These are phyloP conservation scores for Handroanthus guayacan DNA, from an alignment of 257 asterid species.

Conservation along the genomic window DNA sequence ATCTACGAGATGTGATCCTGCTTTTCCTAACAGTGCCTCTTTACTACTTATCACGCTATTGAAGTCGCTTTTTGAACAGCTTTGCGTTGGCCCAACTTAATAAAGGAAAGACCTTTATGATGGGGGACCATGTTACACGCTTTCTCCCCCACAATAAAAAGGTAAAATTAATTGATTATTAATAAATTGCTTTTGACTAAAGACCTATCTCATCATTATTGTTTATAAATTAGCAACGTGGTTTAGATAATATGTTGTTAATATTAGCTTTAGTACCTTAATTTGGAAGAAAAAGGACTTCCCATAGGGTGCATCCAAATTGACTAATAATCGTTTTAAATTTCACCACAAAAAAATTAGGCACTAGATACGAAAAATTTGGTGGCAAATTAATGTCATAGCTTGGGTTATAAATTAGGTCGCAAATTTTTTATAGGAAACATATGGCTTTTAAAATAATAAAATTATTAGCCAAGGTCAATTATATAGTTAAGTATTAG, in stretches of 20 bases:
- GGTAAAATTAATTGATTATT: not conserved
- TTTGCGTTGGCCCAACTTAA: not conserved
- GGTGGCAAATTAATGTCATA: too few relatives aligned
- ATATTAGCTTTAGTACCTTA: not conserved
- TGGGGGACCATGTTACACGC: slow-evolving; percentile 12
- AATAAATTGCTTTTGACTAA: not conserved
- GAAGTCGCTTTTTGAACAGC: slow-evolving; percentile 22
- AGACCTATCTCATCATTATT: not conserved
- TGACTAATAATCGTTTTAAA: too few relatives aligned
- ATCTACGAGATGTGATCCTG: slow-evolving; percentile 41
- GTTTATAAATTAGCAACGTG: not conserved
- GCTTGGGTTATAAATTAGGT: too few relatives aligned
- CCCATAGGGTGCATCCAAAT: too few relatives aligned
- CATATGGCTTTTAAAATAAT: too few relatives aligned
- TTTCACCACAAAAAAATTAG: too few relatives aligned
- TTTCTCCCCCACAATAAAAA: slow-evolving; percentile 9
- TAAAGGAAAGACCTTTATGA: not conserved
- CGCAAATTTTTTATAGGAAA: too few relatives aligned
- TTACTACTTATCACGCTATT: slow-evolving; percentile 31
- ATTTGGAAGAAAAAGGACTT: too few relatives aligned
- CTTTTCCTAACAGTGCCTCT: slow-evolving; percentile 35
- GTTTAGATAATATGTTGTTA: not conserved
- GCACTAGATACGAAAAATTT: too few relatives aligned
- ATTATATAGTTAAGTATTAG: too few relatives aligned
- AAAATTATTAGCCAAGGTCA: too few relatives aligned